These are phyloP conservation scores for Backusella psychrophila DNA, from an alignment of 192 early-diverging fungal genomes.

Conservation along the genomic window DNA sequence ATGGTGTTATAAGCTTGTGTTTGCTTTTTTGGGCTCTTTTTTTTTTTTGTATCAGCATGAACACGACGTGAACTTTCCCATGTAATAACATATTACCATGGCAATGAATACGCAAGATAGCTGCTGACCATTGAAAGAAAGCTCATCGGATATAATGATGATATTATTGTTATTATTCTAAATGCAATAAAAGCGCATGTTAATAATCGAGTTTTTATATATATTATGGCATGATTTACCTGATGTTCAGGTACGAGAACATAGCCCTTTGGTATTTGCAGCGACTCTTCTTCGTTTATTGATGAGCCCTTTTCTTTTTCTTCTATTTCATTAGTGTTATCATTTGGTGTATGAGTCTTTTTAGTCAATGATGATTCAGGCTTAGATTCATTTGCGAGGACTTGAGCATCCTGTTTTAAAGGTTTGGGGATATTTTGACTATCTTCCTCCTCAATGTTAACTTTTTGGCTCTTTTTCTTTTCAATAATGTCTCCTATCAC, in stretches of 20 bases:
- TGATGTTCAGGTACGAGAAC: slow-evolving; percentile 25
- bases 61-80: slow-evolving; percentile 33
- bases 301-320: not conserved
- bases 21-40: not conserved
- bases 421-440: not conserved
- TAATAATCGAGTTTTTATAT: not conserved
- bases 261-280: slow-evolving; percentile 26
- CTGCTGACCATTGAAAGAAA: slow-evolving; percentile 41
- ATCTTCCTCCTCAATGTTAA: not conserved
- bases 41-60: not conserved
- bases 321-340: not conserved
- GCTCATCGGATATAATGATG: slow-evolving; percentile 38
- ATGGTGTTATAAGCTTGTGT: not conserved
- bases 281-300: not conserved
- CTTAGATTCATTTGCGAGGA: not conserved
- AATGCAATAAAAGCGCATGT: not conserved
- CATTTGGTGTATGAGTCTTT: not conserved
- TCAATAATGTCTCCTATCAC: not conserved
- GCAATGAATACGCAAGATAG: slow-evolving; percentile 35
- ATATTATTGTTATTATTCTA: slow-evolving; percentile 33
- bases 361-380: not conserved
- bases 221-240: not conserved
- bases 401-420: not conserved
- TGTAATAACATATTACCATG: slow-evolving; percentile 41
- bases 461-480: not conserved